A percentile compares a stretch with the other conserved stretches of the same genome.
Evolutionary conservation across 129 eudicot species (phyloP).

Genomic region (Gnaphalium uliginosum): DNA sequence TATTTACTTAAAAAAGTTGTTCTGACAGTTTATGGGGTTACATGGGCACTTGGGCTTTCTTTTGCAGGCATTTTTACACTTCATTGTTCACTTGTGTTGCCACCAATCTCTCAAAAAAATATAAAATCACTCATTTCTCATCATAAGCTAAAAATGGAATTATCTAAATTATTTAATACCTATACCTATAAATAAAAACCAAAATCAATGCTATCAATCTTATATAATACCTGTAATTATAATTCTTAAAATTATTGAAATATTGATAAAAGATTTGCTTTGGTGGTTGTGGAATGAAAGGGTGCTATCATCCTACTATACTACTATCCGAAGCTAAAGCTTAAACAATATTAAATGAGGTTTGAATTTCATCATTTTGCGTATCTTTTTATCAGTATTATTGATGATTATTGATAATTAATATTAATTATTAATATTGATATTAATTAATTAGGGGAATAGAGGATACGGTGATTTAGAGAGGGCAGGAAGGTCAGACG

Average conservation of each 20-base stretch:
- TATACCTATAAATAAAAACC: too few species aligned
- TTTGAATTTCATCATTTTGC: slow-evolving; percentile 19
- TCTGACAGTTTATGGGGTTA: slow-evolving; percentile 70
- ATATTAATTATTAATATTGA: too few species aligned
- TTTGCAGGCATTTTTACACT: slow-evolving; percentile 7
- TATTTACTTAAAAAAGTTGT: slow-evolving; percentile 28
- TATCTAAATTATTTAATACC: too few species aligned
- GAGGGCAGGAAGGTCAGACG: too few species aligned
- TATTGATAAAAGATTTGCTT: slow-evolving; percentile 13
- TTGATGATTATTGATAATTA: too few species aligned
- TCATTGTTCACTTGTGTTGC: not conserved
- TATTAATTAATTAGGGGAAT: too few species aligned
- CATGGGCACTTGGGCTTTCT: slow-evolving; percentile 53
- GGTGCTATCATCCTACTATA: slow-evolving; percentile 14
- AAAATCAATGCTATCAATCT: too few species aligned
- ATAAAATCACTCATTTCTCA: too few species aligned
- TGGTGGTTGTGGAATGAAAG: slow-evolving; percentile 19
- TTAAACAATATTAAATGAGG: slow-evolving; percentile 25
- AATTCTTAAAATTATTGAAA: slow-evolving; percentile 5
- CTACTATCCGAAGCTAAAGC: slow-evolving; percentile 23
- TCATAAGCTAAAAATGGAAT: too few species aligned
- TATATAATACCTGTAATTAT: too few species aligned
- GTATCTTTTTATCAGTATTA: not conserved
- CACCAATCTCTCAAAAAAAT: not conserved
- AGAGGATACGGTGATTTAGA: too few species aligned